phyloP scores from a whole-genome alignment of 805 yeast genomes.

The Saturnispora diversa region DNA sequence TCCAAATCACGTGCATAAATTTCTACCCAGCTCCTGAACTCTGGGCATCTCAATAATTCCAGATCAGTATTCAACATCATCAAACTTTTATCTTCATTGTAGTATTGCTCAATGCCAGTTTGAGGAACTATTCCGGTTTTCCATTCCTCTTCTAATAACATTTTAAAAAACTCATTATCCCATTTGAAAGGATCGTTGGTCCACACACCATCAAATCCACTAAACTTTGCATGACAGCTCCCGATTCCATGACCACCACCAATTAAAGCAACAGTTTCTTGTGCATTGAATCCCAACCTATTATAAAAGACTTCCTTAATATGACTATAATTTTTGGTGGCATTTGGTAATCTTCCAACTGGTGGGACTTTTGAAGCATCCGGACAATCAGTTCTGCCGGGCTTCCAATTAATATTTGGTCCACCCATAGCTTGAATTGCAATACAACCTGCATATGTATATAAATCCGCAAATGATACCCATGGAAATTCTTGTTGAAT shows the following conservation, averaged over 20 bases:
- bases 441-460: conserved; percentile 70
- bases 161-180: conserved; percentile 36
- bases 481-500: conserved; percentile 53
- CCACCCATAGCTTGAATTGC: conserved; percentile 77
- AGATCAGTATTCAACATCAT: conserved; percentile 88
- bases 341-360: conserved; percentile 70
- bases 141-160: conserved; percentile 45
- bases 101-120: conserved; percentile 36
- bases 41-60: conserved; percentile 51
- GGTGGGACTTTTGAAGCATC: conserved; percentile 47
- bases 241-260: conserved; percentile 79
- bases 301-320: conserved; percentile 50
- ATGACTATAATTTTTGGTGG: conserved; percentile 54
- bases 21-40: conserved; percentile 53
- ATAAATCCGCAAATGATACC: conserved; percentile 73
- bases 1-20: conserved; percentile 60
- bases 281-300: conserved; percentile 60
- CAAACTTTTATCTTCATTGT: conserved; percentile 33
- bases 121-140: conserved; percentile 32
- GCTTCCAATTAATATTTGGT: conserved; percentile 72
- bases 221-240: conserved; percentile 53
- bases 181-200: conserved; percentile 34
- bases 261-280: conserved; percentile 63
- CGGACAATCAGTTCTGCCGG: conserved; percentile 62
- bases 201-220: conserved; percentile 47